Base-by-base conservation (phyloP, 768 basidiomycete species). In the Lactarius sanguifluus region DNA sequence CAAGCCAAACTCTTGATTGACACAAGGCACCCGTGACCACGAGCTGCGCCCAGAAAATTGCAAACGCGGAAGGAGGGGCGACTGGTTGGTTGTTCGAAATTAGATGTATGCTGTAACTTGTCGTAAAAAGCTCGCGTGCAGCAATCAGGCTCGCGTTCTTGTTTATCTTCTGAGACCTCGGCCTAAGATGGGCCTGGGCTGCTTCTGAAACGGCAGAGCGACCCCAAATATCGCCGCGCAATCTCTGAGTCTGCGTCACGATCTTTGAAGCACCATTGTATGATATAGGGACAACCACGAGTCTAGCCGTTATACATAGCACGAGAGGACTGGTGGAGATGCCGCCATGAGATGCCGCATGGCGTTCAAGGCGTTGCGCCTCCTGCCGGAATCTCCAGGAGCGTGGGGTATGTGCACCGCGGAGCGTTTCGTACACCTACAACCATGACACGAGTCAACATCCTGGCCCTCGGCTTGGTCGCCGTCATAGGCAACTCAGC, bases 391-490 rank as follows among this genome's bases (percentile, higher is more conserved):
- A 40, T 4, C 38, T 15, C 15, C 15, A 10, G 38, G 15, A 9
- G 45, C n/a, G 43, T n/a, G n/a, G 45, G 20, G 45, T n/a, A 13
- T 50, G 47, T 23, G 12, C 13, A 23, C 47, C 47, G 23, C 23
- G 45, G n/a, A n/a, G n/a, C 43, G 23, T 23, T 50, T 50, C 23
- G 13, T 25, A 13, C 23, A 52, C 50, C 50, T 25, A 13, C 50
- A 28, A 52, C 50, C 32, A 65, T 61, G 65, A 57, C 32, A 32
- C 43, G 30, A 47, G 57, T 43, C 60, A 50, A 45, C 40, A 47
- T 43, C 23, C 50, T 67, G 1, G 57, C 4, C 40, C 36, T 59
- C 12, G 23, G n/a, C 16, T 2, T 40, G 32, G 20, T 58, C 16
- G 18, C 25, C 18, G 1, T 16, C 30, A 7, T 62, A 3, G 47